Conservation (phyloP, 2,329 filamentous ascomycete genomes). For the Metarhizium anisopliae region DNA sequence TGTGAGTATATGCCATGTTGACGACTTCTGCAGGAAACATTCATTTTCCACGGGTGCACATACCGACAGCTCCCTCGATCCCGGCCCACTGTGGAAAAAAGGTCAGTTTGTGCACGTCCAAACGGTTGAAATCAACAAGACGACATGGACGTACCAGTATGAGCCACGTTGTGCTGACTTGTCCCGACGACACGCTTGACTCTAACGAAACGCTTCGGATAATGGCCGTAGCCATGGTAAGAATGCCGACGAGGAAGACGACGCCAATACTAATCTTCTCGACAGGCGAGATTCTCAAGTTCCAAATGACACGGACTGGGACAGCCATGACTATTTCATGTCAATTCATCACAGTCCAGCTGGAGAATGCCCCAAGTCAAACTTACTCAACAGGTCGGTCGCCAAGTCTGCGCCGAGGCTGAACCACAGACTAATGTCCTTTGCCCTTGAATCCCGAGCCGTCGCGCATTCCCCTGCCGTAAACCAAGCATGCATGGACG, state of each 20-base stretch:
- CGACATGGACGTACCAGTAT: conserved; percentile 8
- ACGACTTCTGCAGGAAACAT: not conserved
- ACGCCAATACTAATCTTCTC: conserved; percentile 12
- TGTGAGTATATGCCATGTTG: not conserved
- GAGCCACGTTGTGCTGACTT: conserved; percentile 14
- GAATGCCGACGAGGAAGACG: conserved; percentile 10
- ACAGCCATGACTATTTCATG: conserved; percentile 9
- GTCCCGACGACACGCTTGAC: conserved; percentile 4
- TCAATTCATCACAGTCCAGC: not conserved
- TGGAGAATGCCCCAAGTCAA: no score
- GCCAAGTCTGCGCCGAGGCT: conserved; percentile 11
- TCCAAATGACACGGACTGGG: conserved; percentile 10
- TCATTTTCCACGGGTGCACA: not conserved
- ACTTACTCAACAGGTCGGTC: conserved; percentile 12
- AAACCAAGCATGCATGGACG: conserved; percentile 13
- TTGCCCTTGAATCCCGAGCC: conserved; percentile 9
- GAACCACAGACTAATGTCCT: conserved; percentile 13
- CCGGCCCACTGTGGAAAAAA: conserved; percentile 9
- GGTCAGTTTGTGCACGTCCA: not conserved
- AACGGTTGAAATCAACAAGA: no score
- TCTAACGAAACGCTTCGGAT: conserved; percentile 11
- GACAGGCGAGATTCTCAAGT: conserved; percentile 9
- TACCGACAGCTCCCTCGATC: conserved; percentile 12
- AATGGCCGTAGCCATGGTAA: conserved; percentile 12
- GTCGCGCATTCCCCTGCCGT: conserved; percentile 10